These are phyloP conservation scores for Avicennia marina DNA, from an alignment of 257 asterid species.

Conservation along the genomic window DNA sequence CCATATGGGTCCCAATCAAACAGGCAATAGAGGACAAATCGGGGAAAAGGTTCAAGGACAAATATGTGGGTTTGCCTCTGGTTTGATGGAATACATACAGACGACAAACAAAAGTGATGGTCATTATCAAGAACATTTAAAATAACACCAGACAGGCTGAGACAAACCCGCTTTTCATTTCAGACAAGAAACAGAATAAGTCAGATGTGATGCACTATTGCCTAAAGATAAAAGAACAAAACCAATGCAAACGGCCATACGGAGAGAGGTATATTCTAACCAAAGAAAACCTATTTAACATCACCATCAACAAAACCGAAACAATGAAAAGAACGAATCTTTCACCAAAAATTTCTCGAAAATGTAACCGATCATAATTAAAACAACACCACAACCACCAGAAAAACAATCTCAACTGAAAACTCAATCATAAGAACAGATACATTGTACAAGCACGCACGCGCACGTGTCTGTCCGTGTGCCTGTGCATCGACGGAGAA, in stretches of 20 bases:
- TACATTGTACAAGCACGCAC: slow-evolving; percentile 9
- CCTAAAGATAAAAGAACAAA: neutral
- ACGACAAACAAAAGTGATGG: slow-evolving; percentile 16
- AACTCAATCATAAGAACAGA: slow-evolving; percentile 14
- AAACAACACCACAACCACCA: slow-evolving; percentile 6
- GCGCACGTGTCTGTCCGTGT: neutral
- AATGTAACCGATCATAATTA: slow-evolving; percentile 17
- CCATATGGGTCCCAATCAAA: slow-evolving; percentile 19
- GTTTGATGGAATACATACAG: slow-evolving; percentile 14
- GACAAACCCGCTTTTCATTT: slow-evolving; percentile 27
- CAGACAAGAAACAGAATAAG: slow-evolving; percentile 28
- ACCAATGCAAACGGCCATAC: slow-evolving; percentile 19
- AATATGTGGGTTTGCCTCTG: slow-evolving; percentile 12
- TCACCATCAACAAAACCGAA: slow-evolving; percentile 1
- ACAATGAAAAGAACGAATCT: neutral
- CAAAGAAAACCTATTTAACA: slow-evolving; percentile 11
- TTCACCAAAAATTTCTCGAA: slow-evolving; percentile 20
- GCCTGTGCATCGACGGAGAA: slow-evolving; percentile 15
- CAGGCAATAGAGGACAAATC: slow-evolving; percentile 17
- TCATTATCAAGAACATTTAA: slow-evolving; percentile 24
- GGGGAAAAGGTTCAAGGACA: neutral
- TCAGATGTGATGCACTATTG: slow-evolving; percentile 6
- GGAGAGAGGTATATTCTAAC: slow-evolving; percentile 9
- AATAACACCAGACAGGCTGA: slow-evolving; percentile 9
- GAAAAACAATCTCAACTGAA: neutral